These are phyloP conservation scores for Claviceps arundinis DNA, from an alignment of 2,329 filamentous ascomycete species.

Conservation along the genomic window DNA sequence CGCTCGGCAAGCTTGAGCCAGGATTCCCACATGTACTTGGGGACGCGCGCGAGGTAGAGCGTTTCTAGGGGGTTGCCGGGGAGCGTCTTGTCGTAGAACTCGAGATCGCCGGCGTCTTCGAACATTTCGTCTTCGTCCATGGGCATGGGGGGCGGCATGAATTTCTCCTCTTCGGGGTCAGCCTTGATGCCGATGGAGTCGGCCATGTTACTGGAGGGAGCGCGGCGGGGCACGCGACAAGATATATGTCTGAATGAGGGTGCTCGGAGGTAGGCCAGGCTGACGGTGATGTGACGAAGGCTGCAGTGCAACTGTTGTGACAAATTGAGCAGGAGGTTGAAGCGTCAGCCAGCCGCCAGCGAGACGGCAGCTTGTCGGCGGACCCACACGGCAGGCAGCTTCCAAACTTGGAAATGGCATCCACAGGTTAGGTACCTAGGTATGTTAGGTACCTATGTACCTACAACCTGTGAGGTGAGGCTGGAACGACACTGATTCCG, in stretches of 20 bases:
- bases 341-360: no score
- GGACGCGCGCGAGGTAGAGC: conserved; percentile 64
- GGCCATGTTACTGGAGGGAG: conserved; percentile 14
- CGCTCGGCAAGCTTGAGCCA: conserved; percentile 45
- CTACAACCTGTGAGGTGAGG: no score
- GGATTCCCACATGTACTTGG: conserved; percentile 66
- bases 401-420: no score
- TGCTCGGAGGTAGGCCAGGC: background rate
- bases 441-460: no score
- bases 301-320: no score
- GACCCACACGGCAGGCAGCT: no score
- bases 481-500: no score
- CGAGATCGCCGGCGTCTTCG: conserved; percentile 42
- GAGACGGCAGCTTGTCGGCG: no score
- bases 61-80: conserved; percentile 27
- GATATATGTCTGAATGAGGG: background rate
- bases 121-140: conserved; percentile 57
- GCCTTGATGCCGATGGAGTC: conserved; percentile 31
- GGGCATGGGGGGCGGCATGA: conserved; percentile 21
- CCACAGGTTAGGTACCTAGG: no score
- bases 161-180: conserved; percentile 33
- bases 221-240: background rate
- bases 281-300: no score
- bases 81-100: conserved; percentile 36
- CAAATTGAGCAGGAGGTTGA: no score